Conservation (phyloP, 2,329 filamentous ascomycete genomes). For the Aspergillus hortae region DNA sequence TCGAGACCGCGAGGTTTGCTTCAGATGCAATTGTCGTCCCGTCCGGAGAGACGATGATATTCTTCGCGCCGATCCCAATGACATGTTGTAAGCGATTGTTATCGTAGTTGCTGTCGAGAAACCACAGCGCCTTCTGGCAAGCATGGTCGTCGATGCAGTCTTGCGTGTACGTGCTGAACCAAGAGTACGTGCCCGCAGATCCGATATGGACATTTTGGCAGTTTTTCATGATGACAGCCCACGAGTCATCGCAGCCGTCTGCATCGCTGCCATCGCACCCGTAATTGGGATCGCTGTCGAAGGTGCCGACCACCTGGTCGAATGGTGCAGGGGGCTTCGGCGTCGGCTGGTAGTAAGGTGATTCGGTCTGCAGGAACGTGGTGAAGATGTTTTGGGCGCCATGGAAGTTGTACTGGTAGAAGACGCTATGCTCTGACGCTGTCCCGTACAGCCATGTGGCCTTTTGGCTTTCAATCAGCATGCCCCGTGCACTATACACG, state of each 20-base stretch:
- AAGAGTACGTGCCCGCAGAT: too few species aligned
- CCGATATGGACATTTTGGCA: not conserved
- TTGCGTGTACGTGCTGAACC: too few species aligned
- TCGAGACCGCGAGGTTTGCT: too few species aligned
- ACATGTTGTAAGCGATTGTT: too few species aligned
- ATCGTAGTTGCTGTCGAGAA: too few species aligned
- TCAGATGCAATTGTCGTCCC: too few species aligned
- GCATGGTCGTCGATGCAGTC: too few species aligned
- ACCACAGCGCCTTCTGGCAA: too few species aligned
- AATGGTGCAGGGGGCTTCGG: conserved; percentile 60
- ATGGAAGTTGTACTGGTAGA: conserved; percentile 69
- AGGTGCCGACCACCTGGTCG: conserved; percentile 37
- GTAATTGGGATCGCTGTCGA: conserved; percentile 50
- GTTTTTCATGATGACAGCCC: not conserved
- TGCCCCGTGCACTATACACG: conserved; percentile 50
- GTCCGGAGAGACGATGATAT: too few species aligned
- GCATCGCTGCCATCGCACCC: not conserved
- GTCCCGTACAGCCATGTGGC: conserved; percentile 61
- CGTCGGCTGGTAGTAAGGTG: conserved; percentile 67
- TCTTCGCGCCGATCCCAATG: too few species aligned
- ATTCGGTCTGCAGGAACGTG: conserved; percentile 65
- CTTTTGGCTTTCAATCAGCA: conserved; percentile 48
- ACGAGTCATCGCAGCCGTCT: not conserved
- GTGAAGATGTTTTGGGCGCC: conserved; percentile 49
- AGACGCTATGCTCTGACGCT: conserved; percentile 60